Base-by-base conservation (phyloP, 1,139 yeast genomes). In the Pichia sorboxylosa region DNA sequence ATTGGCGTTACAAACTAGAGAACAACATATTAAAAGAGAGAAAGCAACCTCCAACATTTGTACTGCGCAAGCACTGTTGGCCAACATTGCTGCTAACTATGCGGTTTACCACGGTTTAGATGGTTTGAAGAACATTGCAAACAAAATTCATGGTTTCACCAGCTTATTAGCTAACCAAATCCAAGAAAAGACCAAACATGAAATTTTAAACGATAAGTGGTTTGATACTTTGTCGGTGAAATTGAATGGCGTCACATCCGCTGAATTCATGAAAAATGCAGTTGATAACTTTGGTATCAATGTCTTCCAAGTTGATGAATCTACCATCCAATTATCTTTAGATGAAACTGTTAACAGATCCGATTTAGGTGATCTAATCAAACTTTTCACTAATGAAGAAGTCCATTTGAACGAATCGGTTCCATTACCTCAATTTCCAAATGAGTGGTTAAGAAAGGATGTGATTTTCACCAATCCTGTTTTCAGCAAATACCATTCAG, bases 21-120 rank as follows among this genome's bases (percentile, higher is more conserved):
- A 90, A 58, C 98, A 90, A 58, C 98, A 90, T 55, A 90, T 90
- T 52, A 81, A 87, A 57, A 74, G 98, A 55, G 98, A 90, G 58
- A 87, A 83, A 62, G 98, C 98, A 13, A 90, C 98, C 20, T 84
- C 95, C 27, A 90, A 90, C 55, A 90, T 90, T 40, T 90, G 98
- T 64, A 90, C 98, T 24, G 95, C 97, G 8, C 97, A 90, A 63
- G 97, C 97, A 15, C 66, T 90, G 40, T 65, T 90, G 44, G 98
- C 98, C 24, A 90, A 90, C 58, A 85, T 90, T 65, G 73, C 96
- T 17, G 90, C 97, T 26, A 84, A 81, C 73, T 90, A 87, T 55
- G 96, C 92, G 8, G 94, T 90, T 26, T 90, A 85, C 61, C 98
- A 90, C 52, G 98, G 98, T 26, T 92, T 94, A 21, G 67, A 78